A percentile compares a stretch with the other conserved stretches of the same genome.
These are phyloP conservation scores for Akanthomyces uredinophilus DNA, from an alignment of 2,329 filamentous ascomycete species.

Conservation along the genomic window DNA sequence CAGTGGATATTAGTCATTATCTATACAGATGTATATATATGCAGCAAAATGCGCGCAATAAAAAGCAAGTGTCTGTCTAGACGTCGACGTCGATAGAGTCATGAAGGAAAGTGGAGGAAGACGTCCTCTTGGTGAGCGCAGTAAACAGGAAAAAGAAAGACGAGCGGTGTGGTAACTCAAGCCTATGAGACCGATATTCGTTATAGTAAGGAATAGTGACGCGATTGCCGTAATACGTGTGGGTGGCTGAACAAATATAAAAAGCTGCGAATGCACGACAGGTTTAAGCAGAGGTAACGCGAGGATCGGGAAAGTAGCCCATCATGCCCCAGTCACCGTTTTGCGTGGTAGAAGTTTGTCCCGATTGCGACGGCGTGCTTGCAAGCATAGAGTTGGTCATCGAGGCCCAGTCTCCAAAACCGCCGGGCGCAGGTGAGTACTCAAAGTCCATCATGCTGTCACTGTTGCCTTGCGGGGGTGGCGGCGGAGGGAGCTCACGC, in stretches of 20 bases:
- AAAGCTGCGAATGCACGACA: background rate
- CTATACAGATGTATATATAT: constrained; percentile 8
- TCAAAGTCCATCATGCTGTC: constrained; percentile 40
- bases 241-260: background rate
- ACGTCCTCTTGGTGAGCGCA: background rate
- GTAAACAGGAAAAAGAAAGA: background rate
- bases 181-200: background rate
- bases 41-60: background rate
- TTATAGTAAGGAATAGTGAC: background rate
- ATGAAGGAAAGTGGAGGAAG: constrained; percentile 2
- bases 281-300: constrained; percentile 26
- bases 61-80: constrained; percentile 13
- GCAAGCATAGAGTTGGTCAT: constrained; percentile 30
- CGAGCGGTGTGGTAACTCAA: background rate
- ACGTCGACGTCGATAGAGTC: constrained; percentile 13
- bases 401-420: constrained; percentile 39
- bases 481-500: constrained; percentile 31
- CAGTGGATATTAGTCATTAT: constrained; percentile 13
- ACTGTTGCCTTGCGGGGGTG: constrained; percentile 21
- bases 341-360: constrained; percentile 16
- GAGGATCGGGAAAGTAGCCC: constrained; percentile 30
- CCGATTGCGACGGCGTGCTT: constrained; percentile 23
- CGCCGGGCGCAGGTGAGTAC: constrained; percentile 33
- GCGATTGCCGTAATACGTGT: background rate
- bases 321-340: constrained; percentile 29